A percentile compares a stretch with the other conserved stretches of the same genome.
phyloP scores from a whole-genome alignment of 495 filamentous ascomycete genomes.

The Hyaloscypha variabilis region DNA sequence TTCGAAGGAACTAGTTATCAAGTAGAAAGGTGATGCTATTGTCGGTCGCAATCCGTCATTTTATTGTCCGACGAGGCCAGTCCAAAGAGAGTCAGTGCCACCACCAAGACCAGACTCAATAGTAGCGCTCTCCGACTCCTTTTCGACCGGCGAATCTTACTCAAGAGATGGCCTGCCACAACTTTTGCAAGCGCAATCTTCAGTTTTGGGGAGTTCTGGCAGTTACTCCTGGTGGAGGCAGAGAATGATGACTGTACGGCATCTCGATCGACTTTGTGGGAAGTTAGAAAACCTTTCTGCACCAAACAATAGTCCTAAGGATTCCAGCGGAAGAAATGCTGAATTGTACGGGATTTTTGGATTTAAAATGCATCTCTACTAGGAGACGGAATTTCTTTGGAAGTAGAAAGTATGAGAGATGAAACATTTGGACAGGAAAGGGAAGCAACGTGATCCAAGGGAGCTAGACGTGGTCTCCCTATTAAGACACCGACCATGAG shows the following conservation, averaged over 20 bases:
- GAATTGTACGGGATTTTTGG: background rate
- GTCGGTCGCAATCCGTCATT: too few species aligned
- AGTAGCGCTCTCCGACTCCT: constrained; percentile 6
- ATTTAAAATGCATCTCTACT: background rate
- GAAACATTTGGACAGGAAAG: background rate
- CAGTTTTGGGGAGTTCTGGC: background rate
- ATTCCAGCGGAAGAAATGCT: background rate
- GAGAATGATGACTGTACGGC: background rate
- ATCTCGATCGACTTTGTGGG: too few species aligned
- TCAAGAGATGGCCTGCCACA: constrained; percentile 14
- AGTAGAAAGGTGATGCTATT: too few species aligned
- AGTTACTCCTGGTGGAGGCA: background rate
- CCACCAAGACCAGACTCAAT: constrained; percentile 6
- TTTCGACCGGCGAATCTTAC: constrained; percentile 12
- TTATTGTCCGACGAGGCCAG: too few species aligned
- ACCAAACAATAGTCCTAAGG: background rate
- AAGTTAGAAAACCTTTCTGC: background rate
- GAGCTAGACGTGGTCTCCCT: background rate
- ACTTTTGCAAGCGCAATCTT: background rate
- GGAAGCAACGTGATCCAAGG: background rate
- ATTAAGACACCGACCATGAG: background rate
- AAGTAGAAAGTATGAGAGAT: background rate
- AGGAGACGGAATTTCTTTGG: background rate
- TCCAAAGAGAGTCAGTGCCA: constrained; percentile 17
- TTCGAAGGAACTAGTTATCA: too few species aligned